Evolutionary conservation across 192 early-diverging fungal species (phyloP).

Genomic region (Coemansia sp.): DNA sequence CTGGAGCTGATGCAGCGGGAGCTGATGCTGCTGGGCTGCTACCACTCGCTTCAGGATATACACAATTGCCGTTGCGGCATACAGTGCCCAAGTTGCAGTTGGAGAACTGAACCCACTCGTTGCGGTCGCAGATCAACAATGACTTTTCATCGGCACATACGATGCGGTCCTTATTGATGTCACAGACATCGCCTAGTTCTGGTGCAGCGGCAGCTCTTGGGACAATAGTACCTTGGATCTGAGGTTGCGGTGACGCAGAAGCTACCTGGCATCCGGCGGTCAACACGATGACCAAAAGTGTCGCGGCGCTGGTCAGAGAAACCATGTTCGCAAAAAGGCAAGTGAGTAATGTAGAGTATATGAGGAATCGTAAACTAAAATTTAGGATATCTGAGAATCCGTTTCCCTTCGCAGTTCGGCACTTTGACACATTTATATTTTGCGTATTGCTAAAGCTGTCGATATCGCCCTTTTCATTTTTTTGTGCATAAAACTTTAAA

Average conservation of each 20-base stretch:
- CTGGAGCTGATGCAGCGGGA: background rate
- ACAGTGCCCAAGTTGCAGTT: conserved; percentile 35
- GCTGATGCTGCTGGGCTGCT: background rate
- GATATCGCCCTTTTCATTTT: background rate
- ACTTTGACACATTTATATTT: background rate
- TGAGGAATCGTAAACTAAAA: too few species aligned
- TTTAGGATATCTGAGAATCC: too few species aligned
- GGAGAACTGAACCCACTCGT: conserved; percentile 37
- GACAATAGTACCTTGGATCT: conserved; percentile 23
- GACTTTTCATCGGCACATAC: conserved; percentile 23
- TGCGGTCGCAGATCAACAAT: conserved; percentile 36
- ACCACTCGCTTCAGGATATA: conserved; percentile 7
- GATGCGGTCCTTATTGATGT: conserved; percentile 21
- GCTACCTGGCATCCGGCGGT: conserved; percentile 19
- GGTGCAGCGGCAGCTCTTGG: conserved; percentile 10
- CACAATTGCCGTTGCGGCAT: conserved; percentile 35
- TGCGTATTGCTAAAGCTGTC: background rate
- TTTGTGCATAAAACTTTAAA: conserved; percentile 3
- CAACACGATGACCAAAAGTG: conserved; percentile 23
- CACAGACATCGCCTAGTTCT: conserved; percentile 22
- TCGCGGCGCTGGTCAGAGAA: conserved; percentile 23
- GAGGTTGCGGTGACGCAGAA: conserved; percentile 20
- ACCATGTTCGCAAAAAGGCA: conserved; percentile 21
- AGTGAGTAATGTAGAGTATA: too few species aligned
- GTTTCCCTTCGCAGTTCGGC: background rate